phyloP scores from a whole-genome alignment of 306 rosid species.

The Cicer judaicum region DNA sequence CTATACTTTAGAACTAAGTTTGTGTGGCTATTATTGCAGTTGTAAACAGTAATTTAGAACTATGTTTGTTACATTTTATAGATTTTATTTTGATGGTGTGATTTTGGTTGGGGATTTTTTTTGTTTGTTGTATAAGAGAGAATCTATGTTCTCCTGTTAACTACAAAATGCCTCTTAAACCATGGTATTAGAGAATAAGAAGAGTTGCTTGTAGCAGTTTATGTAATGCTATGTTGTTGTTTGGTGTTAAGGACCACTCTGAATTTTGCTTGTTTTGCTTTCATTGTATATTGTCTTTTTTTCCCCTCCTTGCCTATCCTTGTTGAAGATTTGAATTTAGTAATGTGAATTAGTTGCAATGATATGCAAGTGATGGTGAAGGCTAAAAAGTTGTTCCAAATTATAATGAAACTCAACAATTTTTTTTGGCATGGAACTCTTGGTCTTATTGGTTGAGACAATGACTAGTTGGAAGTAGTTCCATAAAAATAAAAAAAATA shows the following conservation, averaged over 20 bases:
- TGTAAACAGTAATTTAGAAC: neutral
- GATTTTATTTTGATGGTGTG: constrained; percentile 1
- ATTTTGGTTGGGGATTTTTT: constrained; percentile 28
- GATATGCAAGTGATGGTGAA: neutral
- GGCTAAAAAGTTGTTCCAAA: too few relatives aligned
- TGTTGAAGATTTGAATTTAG: constrained; percentile 16
- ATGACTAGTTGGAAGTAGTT: too few relatives aligned
- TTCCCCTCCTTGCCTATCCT: neutral
- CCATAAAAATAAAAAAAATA: too few relatives aligned
- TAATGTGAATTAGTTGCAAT: constrained; percentile 1
- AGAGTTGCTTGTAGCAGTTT: constrained; percentile 38
- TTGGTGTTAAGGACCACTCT: constrained; percentile 31
- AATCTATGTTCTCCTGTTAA: constrained; percentile 62
- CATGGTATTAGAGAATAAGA: neutral
- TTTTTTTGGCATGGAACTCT: too few relatives aligned
- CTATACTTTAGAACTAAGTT: too few relatives aligned
- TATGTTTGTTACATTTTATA: neutral
- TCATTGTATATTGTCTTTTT: neutral
- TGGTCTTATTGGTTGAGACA: too few relatives aligned
- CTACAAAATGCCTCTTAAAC: constrained; percentile 39
- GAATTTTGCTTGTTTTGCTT: constrained; percentile 29
- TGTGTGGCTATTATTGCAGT: too few relatives aligned
- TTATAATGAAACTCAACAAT: too few relatives aligned
- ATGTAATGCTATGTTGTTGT: constrained; percentile 44
- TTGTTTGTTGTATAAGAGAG: constrained; percentile 58